A percentile compares a stretch with the other conserved stretches of the same genome.
These are phyloP conservation scores for Hyphodiscus sp. DNA, from an alignment of 2,329 filamentous ascomycete genomes.

Conservation along the genomic window DNA sequence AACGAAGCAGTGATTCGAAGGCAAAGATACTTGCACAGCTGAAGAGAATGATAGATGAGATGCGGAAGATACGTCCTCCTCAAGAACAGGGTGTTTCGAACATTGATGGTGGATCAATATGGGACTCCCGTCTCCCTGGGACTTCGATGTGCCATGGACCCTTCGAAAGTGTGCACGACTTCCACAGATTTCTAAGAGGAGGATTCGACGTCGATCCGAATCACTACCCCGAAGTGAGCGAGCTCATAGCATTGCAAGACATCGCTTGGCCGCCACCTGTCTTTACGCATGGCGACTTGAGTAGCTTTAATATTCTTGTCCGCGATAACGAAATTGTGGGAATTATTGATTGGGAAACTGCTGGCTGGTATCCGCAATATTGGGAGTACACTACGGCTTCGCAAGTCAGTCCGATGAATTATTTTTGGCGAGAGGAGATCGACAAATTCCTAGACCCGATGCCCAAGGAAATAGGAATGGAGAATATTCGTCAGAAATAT, in stretches of 20 bases:
- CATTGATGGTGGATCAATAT: slow-evolving; percentile 2
- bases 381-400: no score
- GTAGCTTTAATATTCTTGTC: no score
- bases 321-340: no score
- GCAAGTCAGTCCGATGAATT: background rate
- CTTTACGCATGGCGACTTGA: slow-evolving; percentile 38
- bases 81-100: background rate
- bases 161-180: slow-evolving; percentile 4
- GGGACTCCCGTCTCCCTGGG: background rate
- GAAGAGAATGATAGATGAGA: slow-evolving; percentile 15
- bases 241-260: slow-evolving; percentile 15
- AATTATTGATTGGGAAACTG: no score
- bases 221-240: slow-evolving; percentile 4
- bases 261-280: slow-evolving; percentile 6
- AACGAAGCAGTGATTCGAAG: slow-evolving; percentile 25
- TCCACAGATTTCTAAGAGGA: slow-evolving; percentile 23
- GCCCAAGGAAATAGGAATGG: no score
- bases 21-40: slow-evolving; percentile 30
- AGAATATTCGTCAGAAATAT: no score
- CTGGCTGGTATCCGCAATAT: no score
- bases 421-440: slow-evolving; percentile 14
- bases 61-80: background rate
- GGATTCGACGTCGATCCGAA: slow-evolving; percentile 9
- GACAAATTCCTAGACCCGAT: slow-evolving; percentile 3
- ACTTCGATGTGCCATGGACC: background rate